Conservation (phyloP, 495 filamentous ascomycete species). For the Podospora sp. region DNA sequence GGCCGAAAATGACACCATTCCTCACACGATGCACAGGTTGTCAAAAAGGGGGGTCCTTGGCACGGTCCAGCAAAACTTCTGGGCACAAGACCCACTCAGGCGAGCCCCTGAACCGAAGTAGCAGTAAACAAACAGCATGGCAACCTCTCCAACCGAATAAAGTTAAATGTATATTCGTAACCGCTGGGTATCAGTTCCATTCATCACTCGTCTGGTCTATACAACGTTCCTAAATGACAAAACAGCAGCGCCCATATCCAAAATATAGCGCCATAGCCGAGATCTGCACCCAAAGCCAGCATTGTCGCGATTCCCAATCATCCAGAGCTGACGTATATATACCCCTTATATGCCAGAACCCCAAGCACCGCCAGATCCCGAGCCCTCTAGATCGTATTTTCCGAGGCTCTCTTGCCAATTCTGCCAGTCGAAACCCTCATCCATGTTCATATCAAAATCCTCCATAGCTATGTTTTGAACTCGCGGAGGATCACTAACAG, state of each 20-base stretch:
- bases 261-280: background rate
- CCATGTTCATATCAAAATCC: conserved; percentile 45
- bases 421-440: conserved; percentile 53
- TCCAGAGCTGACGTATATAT: too few species aligned
- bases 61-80: too few species aligned
- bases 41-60: too few species aligned
- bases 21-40: too few species aligned
- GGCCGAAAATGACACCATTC: too few species aligned
- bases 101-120: too few species aligned
- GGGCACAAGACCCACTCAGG: too few species aligned
- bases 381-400: conserved; percentile 35
- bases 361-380: background rate
- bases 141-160: too few species aligned
- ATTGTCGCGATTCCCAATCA: background rate
- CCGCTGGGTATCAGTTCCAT: background rate
- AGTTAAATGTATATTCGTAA: background rate
- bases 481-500: conserved; percentile 24
- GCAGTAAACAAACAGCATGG: too few species aligned
- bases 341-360: background rate
- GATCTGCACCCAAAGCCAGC: background rate
- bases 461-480: conserved; percentile 31
- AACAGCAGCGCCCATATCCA: background rate
- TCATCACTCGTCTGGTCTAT: background rate
- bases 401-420: conserved; percentile 47
- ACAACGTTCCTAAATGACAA: background rate